Evolutionary conservation across 768 basidiomycete genomes (phyloP).

Genomic region (Rhodotorula graminis): DNA sequence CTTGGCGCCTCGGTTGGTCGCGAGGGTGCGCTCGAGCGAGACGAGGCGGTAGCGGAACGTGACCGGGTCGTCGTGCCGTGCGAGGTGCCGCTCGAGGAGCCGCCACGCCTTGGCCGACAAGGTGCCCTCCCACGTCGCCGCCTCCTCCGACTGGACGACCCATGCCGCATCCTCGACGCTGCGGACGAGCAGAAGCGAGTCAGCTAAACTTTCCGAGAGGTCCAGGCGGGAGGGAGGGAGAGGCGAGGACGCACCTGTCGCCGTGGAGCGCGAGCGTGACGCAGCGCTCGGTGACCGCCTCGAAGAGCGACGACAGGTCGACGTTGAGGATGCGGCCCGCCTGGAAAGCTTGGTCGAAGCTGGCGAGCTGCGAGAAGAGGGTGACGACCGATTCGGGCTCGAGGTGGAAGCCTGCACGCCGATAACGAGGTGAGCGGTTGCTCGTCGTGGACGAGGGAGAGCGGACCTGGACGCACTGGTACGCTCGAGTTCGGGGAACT

Average conservation of each 20-base stretch:
- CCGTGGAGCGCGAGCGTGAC: slow-evolving; percentile 57
- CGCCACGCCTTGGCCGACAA: slow-evolving; percentile 77
- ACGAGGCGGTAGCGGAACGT: slow-evolving; percentile 74
- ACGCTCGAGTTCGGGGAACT: slow-evolving; percentile 57
- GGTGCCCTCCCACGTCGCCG: slow-evolving; percentile 77
- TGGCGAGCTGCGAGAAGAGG: slow-evolving; percentile 68
- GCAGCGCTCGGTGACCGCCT: slow-evolving; percentile 70
- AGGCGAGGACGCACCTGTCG: slow-evolving; percentile 47
- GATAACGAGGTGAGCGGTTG: background rate
- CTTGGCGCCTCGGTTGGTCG: slow-evolving; percentile 55
- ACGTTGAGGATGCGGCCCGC: slow-evolving; percentile 69
- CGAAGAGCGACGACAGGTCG: slow-evolving; percentile 83
- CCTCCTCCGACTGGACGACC: slow-evolving; percentile 68
- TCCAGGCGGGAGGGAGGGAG: background rate
- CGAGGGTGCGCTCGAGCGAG: slow-evolving; percentile 69
- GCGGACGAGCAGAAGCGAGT: slow-evolving; percentile 28
- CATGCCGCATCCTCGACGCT: slow-evolving; percentile 74
- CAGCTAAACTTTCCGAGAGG: too few relatives aligned
- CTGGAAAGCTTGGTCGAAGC: slow-evolving; percentile 72
- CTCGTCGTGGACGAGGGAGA: too few relatives aligned
- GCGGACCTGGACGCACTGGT: slow-evolving; percentile 56
- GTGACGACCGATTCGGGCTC: slow-evolving; percentile 60
- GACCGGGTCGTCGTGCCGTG: slow-evolving; percentile 66
- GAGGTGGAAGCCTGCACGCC: slow-evolving; percentile 42
- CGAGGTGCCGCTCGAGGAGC: slow-evolving; percentile 73